These are phyloP conservation scores for Solanum stenotomum DNA, from an alignment of 257 asterid species.

Conservation along the genomic window DNA sequence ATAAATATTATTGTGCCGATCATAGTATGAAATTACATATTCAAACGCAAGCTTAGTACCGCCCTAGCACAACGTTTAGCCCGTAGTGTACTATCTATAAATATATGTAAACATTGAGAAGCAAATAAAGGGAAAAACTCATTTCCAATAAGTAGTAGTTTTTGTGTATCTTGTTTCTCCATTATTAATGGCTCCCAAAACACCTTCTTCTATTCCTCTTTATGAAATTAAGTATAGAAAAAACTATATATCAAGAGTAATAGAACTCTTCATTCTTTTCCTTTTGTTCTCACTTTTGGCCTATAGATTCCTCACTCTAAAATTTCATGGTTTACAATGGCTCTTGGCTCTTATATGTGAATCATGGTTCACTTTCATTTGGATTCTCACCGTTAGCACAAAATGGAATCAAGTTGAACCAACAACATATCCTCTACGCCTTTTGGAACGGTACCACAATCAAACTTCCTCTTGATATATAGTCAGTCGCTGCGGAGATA, in stretches of 20 bases:
- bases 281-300: slow-evolving; percentile 16
- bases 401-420: slow-evolving; percentile 20
- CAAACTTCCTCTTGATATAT: not conserved
- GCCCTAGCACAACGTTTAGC: not conserved
- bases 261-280: slow-evolving; percentile 22
- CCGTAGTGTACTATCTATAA: not conserved
- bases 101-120: not conserved
- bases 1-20: not conserved
- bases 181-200: slow-evolving; percentile 8
- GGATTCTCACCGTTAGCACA: slow-evolving; percentile 18
- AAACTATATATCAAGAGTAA: slow-evolving; percentile 8
- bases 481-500: rapidly evolving
- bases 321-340: slow-evolving; percentile 14
- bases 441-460: slow-evolving; percentile 8
- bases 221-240: slow-evolving; percentile 2
- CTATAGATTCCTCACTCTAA: slow-evolving; percentile 11
- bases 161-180: not conserved
- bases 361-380: slow-evolving; percentile 28
- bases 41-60: not conserved
- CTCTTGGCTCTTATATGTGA: slow-evolving; percentile 21
- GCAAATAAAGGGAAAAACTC: not conserved
- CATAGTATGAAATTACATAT: not conserved
- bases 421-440: slow-evolving; percentile 14
- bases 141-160: not conserved
- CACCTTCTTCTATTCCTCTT: slow-evolving; percentile 4